These are phyloP conservation scores for Neoarthrinium moseri DNA, from an alignment of 2,329 filamentous ascomycete species.

Conservation along the genomic window DNA sequence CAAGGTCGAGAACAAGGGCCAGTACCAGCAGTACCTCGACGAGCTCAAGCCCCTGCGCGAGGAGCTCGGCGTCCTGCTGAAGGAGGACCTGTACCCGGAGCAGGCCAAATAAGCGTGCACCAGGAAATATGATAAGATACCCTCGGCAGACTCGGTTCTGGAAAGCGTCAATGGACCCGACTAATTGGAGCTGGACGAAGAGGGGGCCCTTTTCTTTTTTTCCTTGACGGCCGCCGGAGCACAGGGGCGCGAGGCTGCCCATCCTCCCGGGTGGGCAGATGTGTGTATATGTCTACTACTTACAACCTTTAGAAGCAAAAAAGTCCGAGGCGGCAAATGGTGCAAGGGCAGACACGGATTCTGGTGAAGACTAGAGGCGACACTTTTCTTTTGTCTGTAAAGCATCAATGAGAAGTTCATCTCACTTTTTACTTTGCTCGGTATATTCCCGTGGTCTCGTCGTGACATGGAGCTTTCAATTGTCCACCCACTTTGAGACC, in stretches of 20 bases:
- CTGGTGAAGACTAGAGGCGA: constrained; percentile 5
- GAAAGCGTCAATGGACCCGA: background rate
- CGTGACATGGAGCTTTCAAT: too few species aligned
- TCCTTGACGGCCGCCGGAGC: background rate
- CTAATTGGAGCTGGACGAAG: constrained; percentile 5
- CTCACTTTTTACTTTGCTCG: too few species aligned
- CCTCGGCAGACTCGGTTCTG: constrained; percentile 6
- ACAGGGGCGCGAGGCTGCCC: constrained; percentile 2
- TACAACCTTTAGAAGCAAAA: constrained; percentile 13
- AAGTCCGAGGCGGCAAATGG: constrained; percentile 3
- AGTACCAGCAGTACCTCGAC: constrained; percentile 95
- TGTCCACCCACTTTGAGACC: too few species aligned
- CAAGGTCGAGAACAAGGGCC: constrained; percentile 97
- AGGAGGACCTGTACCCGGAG: constrained; percentile 89
- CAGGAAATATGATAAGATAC: background rate
- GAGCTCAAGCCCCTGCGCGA: constrained; percentile 91
- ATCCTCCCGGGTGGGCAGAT: constrained; percentile 7
- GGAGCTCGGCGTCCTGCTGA: constrained; percentile 87
- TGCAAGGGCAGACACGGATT: background rate
- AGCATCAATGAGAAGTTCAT: constrained; percentile 14
- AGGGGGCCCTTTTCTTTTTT: too few species aligned
- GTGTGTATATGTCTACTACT: constrained; percentile 18
- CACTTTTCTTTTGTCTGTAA: constrained; percentile 16
- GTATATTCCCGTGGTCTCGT: too few species aligned
- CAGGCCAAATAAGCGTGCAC: constrained; percentile 37